phyloP scores from a whole-genome alignment of 2,329 filamentous ascomycete genomes.

The Thermothelomyces thermophilus region DNA sequence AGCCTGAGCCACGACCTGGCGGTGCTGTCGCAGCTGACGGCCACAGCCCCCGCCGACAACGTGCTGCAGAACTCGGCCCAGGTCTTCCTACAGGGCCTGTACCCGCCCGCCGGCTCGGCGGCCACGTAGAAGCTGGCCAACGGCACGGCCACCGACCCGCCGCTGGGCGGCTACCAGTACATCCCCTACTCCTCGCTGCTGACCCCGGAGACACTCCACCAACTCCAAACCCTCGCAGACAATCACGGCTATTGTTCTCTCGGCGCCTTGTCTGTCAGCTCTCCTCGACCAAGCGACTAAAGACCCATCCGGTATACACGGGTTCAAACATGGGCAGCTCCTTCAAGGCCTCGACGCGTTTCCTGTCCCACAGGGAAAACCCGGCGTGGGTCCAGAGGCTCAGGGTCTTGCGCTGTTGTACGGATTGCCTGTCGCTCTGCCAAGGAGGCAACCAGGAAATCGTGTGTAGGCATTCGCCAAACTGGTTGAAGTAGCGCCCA shows the following conservation, averaged over 20 bases:
- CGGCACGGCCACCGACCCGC: background rate
- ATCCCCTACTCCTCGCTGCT: background rate
- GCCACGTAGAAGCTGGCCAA: background rate
- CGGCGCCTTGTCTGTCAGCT: background rate
- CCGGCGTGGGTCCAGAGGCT: background rate
- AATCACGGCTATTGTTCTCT: background rate
- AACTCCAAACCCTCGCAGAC: background rate
- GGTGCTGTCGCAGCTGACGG: background rate
- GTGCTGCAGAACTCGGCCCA: background rate
- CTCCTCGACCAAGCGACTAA: background rate
- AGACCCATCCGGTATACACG: background rate
- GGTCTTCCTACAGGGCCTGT: background rate
- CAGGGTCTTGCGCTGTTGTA: background rate
- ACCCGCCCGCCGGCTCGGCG: background rate
- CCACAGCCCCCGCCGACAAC: background rate
- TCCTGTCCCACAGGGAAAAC: conserved; percentile 1
- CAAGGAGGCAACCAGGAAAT: background rate
- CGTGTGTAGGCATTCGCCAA: background rate
- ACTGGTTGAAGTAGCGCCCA: background rate
- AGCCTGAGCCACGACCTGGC: background rate
- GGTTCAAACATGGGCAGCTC: background rate
- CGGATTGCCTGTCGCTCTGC: background rate
- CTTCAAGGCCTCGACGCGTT: conserved; percentile 1
- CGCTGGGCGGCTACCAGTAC: background rate
- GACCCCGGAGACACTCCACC: background rate